Percentiles rank a stretch among this genome's conserved stretches.
phyloP scores from a whole-genome alignment of 768 basidiomycete species.

The Gymnopilus dilepis region DNA sequence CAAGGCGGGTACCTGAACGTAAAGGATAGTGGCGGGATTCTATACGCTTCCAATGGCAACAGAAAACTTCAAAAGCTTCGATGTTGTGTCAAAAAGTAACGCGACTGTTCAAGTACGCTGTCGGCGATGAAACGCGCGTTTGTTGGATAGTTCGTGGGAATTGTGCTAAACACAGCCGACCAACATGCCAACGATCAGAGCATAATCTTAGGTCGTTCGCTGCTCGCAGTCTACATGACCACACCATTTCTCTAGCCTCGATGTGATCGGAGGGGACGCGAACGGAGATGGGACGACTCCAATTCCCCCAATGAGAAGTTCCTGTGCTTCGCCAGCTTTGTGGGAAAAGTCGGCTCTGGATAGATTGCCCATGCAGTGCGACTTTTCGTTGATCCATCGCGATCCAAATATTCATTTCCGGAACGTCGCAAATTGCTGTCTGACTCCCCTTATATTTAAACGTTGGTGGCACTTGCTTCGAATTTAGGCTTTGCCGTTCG shows the following conservation, averaged over 20 bases:
- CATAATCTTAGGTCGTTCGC: not conserved
- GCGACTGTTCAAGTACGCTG: slow-evolving; percentile 9
- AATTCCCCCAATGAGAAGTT: slow-evolving; percentile 15
- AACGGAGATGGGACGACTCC: slow-evolving; percentile 3
- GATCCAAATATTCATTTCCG: slow-evolving; percentile 13
- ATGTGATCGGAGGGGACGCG: slow-evolving; percentile 33
- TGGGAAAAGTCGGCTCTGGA: slow-evolving; percentile 16
- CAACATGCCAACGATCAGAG: not conserved
- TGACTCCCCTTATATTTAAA: slow-evolving; percentile 21
- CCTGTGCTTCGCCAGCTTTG: slow-evolving; percentile 13
- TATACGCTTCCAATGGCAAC: slow-evolving; percentile 7
- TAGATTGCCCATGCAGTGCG: slow-evolving; percentile 9
- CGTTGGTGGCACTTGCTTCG: not conserved
- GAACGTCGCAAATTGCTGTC: slow-evolving; percentile 18
- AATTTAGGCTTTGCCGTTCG: slow-evolving; percentile 11
- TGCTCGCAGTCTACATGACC: slow-evolving; percentile 2
- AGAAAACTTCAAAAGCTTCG: slow-evolving; percentile 15
- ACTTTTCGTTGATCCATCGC: slow-evolving; percentile 17
- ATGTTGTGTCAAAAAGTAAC: slow-evolving; percentile 13
- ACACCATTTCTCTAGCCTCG: slow-evolving; percentile 32
- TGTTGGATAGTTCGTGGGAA: slow-evolving; percentile 6
- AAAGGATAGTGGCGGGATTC: slow-evolving; percentile 1
- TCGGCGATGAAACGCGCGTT: not conserved
- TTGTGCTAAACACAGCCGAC: not conserved
- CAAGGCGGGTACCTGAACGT: slow-evolving; percentile 18